Evolutionary conservation across 1,139 yeast species (phyloP), one percentile per base, ranked within the genome.

Genomic region (Blastobotrys serpentis): DNA sequence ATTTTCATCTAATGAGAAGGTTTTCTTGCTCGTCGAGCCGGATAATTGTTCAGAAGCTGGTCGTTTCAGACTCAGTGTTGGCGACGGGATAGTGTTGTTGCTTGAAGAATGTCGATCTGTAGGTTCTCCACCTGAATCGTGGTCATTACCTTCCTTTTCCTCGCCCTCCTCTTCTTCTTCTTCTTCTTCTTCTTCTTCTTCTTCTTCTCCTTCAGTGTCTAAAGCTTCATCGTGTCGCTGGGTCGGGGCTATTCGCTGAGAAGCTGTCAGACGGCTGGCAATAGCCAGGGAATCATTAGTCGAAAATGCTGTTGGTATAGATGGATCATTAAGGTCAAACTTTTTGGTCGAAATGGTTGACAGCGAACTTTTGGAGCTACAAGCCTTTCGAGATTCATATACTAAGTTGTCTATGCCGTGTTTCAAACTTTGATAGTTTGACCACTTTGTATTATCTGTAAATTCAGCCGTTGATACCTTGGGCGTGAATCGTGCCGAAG

Each of bases 401-500:
- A 36, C 10, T 25, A 36, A 36, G 10, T 36, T 17, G 16, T 36
- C 25, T 4, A 36, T n/a, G 10, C 19, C 13, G 3, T 36, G 25
- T 17, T 7, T 36, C 25, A 36, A 36, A 2, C 3, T 18, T 19
- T 17, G 40, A 11, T 17, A 36, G 19, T 36, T 19, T 17, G 23
- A 36, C 40, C 40, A 36, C 10, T 18, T 36, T 17, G 23, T 36
- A 19, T 36, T 36, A 18, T 17, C 22, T 11, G 40, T 36, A 19
- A 36, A 36, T 11, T 36, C 25, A 13, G 4, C 11, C 7, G 40
- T 8, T 3, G 40, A 19, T 11, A 36, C 25, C 14, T 36, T 36
- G 3, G 40, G 40, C 2, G 40, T 36, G 25, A 36, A 36, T 14
- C 22, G 40, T 4, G 40, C 40, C 42, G 69, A 72, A 1, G 65